These are phyloP conservation scores for Periconia digitata DNA, from an alignment of 2,329 filamentous ascomycete genomes.

Conservation along the genomic window DNA sequence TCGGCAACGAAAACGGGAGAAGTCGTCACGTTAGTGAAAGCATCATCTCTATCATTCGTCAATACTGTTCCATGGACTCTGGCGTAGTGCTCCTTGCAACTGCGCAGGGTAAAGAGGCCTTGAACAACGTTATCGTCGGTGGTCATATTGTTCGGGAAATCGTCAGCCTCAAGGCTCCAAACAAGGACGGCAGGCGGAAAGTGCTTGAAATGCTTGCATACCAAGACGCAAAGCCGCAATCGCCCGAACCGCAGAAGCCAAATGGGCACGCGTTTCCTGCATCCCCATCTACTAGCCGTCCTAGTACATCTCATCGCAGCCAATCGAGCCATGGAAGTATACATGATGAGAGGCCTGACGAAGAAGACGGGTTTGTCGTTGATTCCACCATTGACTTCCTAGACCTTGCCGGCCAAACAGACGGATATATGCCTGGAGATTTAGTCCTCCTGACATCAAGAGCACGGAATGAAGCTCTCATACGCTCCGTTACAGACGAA, in stretches of 20 bases:
- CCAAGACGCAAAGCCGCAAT: conserved; percentile 36
- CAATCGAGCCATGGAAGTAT: conserved; percentile 42
- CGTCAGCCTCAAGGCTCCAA: conserved; percentile 82
- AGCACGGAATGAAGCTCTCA: conserved; percentile 88
- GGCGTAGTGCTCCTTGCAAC: conserved; percentile 87
- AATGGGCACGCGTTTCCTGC: conserved; percentile 36
- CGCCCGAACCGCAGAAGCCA: conserved; percentile 17
- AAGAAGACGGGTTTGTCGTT: conserved; percentile 65
- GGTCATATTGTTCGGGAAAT: conserved; percentile 93
- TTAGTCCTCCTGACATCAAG: conserved; percentile 81
- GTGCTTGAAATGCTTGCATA: conserved; percentile 79
- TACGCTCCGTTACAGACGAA: conserved; percentile 67
- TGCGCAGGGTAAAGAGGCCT: conserved; percentile 86
- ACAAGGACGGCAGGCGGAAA: conserved; percentile 83
- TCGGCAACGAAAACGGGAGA: conserved; percentile 88
- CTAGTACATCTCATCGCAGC: conserved; percentile 46
- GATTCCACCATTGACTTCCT: conserved; percentile 83
- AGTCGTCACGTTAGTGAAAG: conserved; percentile 92
- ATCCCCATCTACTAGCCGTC: conserved; percentile 54
- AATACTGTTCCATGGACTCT: conserved; percentile 79
- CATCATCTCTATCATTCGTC: conserved; percentile 76
- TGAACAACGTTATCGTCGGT: conserved; percentile 88
- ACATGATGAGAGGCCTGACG: conserved; percentile 38
- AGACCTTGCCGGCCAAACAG: conserved; percentile 88
- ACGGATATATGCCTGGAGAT: conserved; percentile 98